Evolutionary conservation across 176 grass and related monocot genomes (phyloP).

Genomic region (Themeda triandra): DNA sequence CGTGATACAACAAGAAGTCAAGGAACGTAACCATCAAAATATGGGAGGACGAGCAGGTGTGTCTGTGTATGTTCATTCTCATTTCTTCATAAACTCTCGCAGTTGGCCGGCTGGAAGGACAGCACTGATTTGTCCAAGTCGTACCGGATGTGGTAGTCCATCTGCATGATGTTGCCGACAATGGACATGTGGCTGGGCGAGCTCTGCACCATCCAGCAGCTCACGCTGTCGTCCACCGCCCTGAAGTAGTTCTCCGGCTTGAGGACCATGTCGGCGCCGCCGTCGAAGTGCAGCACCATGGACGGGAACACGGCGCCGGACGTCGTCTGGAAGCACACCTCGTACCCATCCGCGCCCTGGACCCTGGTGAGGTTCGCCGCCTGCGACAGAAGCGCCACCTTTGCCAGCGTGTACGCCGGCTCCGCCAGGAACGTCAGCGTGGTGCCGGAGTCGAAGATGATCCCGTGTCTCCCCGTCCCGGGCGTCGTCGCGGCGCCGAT

Average conservation of each 20-base stretch:
- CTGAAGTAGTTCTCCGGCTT: not conserved
- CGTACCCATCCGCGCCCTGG: not conserved
- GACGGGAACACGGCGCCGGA: not conserved
- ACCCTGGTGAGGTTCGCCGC: not conserved
- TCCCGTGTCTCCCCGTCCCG: not conserved
- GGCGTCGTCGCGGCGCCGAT: not conserved
- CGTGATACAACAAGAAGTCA: no score
- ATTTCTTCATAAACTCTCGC: not conserved
- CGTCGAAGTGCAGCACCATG: not conserved
- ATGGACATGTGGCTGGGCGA: not conserved
- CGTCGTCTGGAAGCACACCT: not conserved
- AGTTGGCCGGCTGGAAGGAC: not conserved
- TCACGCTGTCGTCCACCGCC: not conserved
- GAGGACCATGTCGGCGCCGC: not conserved
- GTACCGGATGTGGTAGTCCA: not conserved
- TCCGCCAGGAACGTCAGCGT: not conserved
- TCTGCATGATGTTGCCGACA: not conserved
- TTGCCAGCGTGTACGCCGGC: not conserved
- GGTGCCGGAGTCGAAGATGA: conserved; percentile 15
- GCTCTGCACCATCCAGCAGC: not conserved
- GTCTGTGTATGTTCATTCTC: no score
- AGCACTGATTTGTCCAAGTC: not conserved
- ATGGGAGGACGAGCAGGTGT: no score
- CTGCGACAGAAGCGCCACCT: not conserved
- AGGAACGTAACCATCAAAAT: no score